Conservation (phyloP, 2,329 filamentous ascomycete genomes). For the Macrophomina pseudophaseolina region DNA sequence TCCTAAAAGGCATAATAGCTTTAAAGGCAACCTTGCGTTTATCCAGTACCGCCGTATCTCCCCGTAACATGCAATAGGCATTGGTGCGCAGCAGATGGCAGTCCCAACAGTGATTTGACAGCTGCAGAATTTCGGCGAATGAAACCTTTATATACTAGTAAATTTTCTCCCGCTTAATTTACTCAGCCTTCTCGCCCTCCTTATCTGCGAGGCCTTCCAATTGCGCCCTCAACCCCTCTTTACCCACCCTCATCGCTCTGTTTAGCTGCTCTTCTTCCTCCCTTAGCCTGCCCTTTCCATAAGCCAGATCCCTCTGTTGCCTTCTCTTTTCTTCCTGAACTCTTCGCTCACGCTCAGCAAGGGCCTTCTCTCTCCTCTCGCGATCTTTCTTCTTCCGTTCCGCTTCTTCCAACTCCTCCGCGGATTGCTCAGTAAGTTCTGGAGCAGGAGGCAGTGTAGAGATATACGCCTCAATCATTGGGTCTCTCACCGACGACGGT, state of each 20-base stretch:
- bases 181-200: neutral
- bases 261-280: slow-evolving; percentile 73
- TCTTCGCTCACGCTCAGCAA: slow-evolving; percentile 66
- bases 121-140: too few species aligned
- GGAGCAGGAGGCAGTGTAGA: slow-evolving; percentile 66
- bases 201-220: slow-evolving; percentile 39
- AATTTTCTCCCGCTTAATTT: neutral
- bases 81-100: too few species aligned
- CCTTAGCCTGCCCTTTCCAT: slow-evolving; percentile 64
- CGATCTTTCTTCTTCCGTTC: slow-evolving; percentile 44
- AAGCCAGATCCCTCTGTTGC: slow-evolving; percentile 64
- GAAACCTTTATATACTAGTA: too few species aligned
- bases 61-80: too few species aligned
- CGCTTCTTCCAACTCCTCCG: slow-evolving; percentile 59
- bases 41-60: too few species aligned
- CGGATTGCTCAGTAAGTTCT: slow-evolving; percentile 45
- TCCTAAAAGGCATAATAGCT: too few species aligned
- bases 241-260: slow-evolving; percentile 70
- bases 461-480: slow-evolving; percentile 70
- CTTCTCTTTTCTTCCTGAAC: slow-evolving; percentile 68
- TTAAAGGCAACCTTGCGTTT: too few species aligned
- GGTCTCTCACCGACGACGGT: slow-evolving; percentile 64
- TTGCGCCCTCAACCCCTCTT: slow-evolving; percentile 69
- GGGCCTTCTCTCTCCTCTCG: slow-evolving; percentile 65
- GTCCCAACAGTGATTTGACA: too few species aligned